Evolutionary conservation across 768 basidiomycete species (phyloP), one percentile per base, ranked within the genome.

Genomic region (Russula sp.): DNA sequence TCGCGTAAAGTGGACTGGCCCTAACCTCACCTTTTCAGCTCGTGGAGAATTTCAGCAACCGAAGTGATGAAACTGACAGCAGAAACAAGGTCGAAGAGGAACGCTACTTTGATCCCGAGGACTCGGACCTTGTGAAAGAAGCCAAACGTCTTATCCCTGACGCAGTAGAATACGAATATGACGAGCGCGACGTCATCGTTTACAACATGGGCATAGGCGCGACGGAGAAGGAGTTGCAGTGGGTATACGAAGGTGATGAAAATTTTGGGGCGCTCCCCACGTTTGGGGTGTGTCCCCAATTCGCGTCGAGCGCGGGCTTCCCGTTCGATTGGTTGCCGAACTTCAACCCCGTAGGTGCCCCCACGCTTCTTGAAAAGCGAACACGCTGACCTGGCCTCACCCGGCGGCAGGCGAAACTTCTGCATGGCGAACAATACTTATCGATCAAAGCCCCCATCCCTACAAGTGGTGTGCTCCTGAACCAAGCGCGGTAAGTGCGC

Each of bases 201-300:
- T 99, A 98, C 78, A 98, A 98, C 75, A 79, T 98, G 40, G 95
- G 96, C 42, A 76, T 98, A 61, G 97, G 97, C 11, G 97, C 95
- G 27, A 95, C 88, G 1, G 94, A 89, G 76, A 84, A 89, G 69
- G 94, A 99, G 62, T 82, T 98, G 6, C 85, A 93, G 66, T 94
- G 92, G 88, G 86, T 87, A 11, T 98, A 85, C 69, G 97, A 99
- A 76, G 86, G 87, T 47, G 82, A 93, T 71, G 92, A 94, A 51
- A 80, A 86, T 14, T 99, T 99, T 75, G 73, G 81, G 61, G 86
- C 89, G 1, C 75, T 99, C 40, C 97, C 94, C 0, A 98, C 95
- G 0, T 98, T 97, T 71, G 97, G 94, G 35, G 94, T 98, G 45
- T 82, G 98, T 62, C 96, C 97, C 16, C 94, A 94, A 72, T 92